Evolutionary conservation across 345 rosid species (phyloP), one percentile per base, ranked within the genome.

Genomic region (Dipteronia sinensis): DNA sequence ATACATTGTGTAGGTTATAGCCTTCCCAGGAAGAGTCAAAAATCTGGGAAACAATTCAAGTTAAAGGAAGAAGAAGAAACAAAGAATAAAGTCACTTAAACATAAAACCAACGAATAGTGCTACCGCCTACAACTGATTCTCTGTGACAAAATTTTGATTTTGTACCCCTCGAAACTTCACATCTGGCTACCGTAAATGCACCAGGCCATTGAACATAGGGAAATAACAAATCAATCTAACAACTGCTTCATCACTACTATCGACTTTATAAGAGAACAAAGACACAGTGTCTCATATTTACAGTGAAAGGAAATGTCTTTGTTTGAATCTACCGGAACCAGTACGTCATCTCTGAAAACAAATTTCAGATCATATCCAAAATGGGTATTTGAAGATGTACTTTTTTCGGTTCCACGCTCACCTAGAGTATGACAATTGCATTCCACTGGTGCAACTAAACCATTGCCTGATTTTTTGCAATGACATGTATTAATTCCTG

Each of bases 291-390:
- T 81, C 82, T 87, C 88, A 68, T 85, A 92, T 88, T 81, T 90
- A 89, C 99, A 96, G 80, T 94, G 98, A 79, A 82, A 84, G 71
- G 82, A 20, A 61, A 67, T 71, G 44, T 85, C 84, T 66, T 83
- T 67, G 64, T 80, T 80, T 20, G 72, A 76, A 83, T 83, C 85
- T 64, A 82, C 76, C 16, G 93, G 87, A 76, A 87, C 87, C 85
- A 92, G 80, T 59, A 93, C 81, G 68, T 97, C 97, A 76, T 96
- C 91, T 78, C 91, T 83, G 89, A 91, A 84, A 80, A 87, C 74
- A 82, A 88, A 92, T 65, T 76, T 61, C 62, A 77, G 88, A 73
- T 88, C 82, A 29, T 73, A 76, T 61, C 87, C 86, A 0, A 75
- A 69, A 74, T 78, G 82, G 13, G 80, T 59, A 63, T 27, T 69